These are phyloP conservation scores for Coprinopsis strossmayeri DNA, from an alignment of 768 basidiomycete species.

Conservation along the genomic window DNA sequence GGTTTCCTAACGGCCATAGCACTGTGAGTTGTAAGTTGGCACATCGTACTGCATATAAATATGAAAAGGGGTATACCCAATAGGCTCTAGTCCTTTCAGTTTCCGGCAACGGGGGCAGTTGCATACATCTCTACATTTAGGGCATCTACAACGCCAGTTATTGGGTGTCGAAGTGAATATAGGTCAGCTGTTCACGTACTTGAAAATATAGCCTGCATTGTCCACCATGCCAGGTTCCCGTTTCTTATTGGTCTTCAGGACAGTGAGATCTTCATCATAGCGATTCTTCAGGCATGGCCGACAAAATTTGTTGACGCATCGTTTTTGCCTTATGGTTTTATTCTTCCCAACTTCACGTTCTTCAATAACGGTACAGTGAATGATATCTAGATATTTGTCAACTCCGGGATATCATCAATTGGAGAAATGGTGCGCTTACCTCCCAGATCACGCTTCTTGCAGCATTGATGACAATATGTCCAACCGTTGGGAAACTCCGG, in stretches of 20 bases:
- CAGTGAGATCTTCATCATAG: conserved; percentile 48
- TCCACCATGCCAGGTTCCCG: conserved; percentile 18
- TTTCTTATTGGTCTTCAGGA: conserved; percentile 24
- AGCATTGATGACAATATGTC: conserved; percentile 70
- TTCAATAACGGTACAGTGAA: conserved; percentile 31
- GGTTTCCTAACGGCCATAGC: conserved; percentile 12
- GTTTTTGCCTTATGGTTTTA: conserved; percentile 23
- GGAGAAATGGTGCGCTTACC: conserved; percentile 28
- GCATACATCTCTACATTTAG: conserved; percentile 59
- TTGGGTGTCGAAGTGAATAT: conserved; percentile 5
- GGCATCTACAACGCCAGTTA: no score
- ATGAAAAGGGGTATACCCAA: conserved; percentile 43
- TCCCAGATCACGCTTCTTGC: conserved; percentile 46
- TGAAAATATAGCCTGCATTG: conserved; percentile 39
- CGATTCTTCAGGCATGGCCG: conserved; percentile 59
- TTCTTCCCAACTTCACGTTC: conserved; percentile 14
- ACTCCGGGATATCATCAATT: background rate
- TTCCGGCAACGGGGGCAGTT: conserved; percentile 65
- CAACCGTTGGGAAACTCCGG: conserved; percentile 33
- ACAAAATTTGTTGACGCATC: conserved; percentile 59
- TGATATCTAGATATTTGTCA: conserved; percentile 17
- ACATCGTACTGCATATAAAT: no score
- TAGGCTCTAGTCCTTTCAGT: conserved; percentile 50
- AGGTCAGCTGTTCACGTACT: conserved; percentile 27
- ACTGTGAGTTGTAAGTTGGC: conserved; percentile 7